Percentiles rank a stretch among this genome's conserved stretches.
phyloP scores from a whole-genome alignment of 2,329 filamentous ascomycete genomes.

The Harringtonia lauricola region DNA sequence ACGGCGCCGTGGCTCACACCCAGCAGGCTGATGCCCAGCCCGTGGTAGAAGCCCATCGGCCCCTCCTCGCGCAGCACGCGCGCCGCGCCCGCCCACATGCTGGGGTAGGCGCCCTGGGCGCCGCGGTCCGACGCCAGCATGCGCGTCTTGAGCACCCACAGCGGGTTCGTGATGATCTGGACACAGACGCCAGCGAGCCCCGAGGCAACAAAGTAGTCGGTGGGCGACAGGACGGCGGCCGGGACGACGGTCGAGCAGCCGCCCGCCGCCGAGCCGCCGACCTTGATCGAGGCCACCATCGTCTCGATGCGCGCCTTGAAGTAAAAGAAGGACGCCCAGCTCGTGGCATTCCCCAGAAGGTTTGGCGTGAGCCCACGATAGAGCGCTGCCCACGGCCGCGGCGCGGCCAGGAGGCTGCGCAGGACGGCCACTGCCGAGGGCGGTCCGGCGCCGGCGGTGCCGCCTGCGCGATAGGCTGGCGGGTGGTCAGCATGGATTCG shows the following conservation, averaged over 20 bases:
- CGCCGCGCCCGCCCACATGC: constrained; percentile 58
- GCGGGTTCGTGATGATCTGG: constrained; percentile 78
- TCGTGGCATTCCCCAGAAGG: constrained; percentile 77
- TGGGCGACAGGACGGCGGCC: constrained; percentile 34
- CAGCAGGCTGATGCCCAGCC: constrained; percentile 69
- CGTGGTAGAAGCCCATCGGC: constrained; percentile 72
- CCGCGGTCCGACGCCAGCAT: constrained; percentile 80
- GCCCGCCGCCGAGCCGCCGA: constrained; percentile 2
- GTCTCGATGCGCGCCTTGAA: constrained; percentile 49
- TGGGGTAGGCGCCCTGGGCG: constrained; percentile 68
- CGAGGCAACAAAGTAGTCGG: constrained; percentile 74
- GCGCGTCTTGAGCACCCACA: constrained; percentile 97
- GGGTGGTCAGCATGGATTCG: too few species aligned
- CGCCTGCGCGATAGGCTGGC: constrained; percentile 34
- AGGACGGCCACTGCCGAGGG: constrained; percentile 42
- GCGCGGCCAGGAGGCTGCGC: constrained; percentile 32
- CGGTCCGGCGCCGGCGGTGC: neutral
- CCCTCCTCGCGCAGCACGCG: constrained; percentile 65
- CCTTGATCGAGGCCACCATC: constrained; percentile 25
- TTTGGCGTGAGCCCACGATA: constrained; percentile 90
- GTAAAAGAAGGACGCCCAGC: constrained; percentile 91
- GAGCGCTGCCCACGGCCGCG: constrained; percentile 54
- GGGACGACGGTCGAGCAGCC: too few species aligned
- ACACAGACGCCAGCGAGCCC: constrained; percentile 61
- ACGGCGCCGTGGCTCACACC: constrained; percentile 88